Evolutionary conservation across 805 yeast genomes (phyloP).

Genomic region (Saturnispora galanensis): DNA sequence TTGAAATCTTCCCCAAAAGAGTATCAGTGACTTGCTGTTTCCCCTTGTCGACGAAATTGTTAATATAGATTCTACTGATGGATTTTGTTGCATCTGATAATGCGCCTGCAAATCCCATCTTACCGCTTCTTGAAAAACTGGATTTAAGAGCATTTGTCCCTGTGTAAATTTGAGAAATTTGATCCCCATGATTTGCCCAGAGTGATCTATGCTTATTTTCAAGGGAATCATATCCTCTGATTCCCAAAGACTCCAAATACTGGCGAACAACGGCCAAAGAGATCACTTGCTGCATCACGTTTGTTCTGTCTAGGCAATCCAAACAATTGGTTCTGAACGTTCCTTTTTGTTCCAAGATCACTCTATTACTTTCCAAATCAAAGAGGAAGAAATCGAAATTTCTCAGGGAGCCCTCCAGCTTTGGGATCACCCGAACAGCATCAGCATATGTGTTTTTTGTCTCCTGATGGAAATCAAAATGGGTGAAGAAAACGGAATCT

Average conservation of each 20-base stretch:
- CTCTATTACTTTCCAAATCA: constrained; percentile 46
- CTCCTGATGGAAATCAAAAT: constrained; percentile 90
- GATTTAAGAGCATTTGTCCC: constrained; percentile 97
- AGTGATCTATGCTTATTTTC: constrained; percentile 69
- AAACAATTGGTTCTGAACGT: constrained; percentile 88
- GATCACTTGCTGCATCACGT: constrained; percentile 76
- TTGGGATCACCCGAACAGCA: constrained; percentile 59
- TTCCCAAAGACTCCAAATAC: constrained; percentile 24
- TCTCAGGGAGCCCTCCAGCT: constrained; percentile 54
- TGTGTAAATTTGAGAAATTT: constrained; percentile 88
- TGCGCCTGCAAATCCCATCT: constrained; percentile 95
- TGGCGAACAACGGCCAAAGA: constrained; percentile 61
- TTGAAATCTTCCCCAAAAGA: constrained; percentile 69
- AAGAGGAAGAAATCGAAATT: constrained; percentile 77
- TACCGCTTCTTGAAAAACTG: constrained; percentile 88
- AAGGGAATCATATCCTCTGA: constrained; percentile 39
- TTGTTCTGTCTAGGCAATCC: constrained; percentile 92
- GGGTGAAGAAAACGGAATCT: constrained; percentile 49
- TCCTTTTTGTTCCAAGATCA: constrained; percentile 74
- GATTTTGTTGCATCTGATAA: constrained; percentile 95
- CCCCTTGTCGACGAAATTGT: constrained; percentile 86
- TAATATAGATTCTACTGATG: constrained; percentile 88
- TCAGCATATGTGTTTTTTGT: constrained; percentile 85
- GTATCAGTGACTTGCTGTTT: constrained; percentile 87
- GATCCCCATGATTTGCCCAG: constrained; percentile 99